phyloP scores from a whole-genome alignment of 257 asterid genomes.

The Nicotiana otophora region DNA sequence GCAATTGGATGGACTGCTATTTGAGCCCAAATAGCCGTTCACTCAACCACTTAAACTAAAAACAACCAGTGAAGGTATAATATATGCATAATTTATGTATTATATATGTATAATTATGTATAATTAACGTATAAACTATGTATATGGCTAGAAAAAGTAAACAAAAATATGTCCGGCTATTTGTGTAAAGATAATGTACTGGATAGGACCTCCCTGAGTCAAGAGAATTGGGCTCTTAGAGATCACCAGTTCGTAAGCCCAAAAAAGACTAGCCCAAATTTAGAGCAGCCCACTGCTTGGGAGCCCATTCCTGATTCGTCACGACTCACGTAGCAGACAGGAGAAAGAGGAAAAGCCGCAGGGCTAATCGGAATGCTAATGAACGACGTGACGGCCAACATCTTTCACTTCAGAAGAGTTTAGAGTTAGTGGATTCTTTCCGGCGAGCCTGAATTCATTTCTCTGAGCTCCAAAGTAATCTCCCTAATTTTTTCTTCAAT shows the following conservation, averaged over 20 bases:
- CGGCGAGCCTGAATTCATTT: background rate
- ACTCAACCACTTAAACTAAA: too few species aligned
- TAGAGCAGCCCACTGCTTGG: background rate
- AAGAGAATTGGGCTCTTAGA: background rate
- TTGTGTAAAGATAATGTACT: too few species aligned
- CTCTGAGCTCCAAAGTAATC: background rate
- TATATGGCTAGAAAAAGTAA: too few species aligned
- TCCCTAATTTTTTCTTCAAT: background rate
- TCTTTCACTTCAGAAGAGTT: background rate
- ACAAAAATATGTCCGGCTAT: too few species aligned
- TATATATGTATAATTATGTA: too few species aligned
- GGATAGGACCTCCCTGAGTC: too few species aligned
- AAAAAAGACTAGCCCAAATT: background rate
- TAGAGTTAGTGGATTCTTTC: background rate
- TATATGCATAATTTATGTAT: too few species aligned
- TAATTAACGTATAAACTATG: too few species aligned
- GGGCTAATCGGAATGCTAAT: background rate
- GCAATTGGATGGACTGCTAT: too few species aligned
- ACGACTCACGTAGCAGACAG: background rate
- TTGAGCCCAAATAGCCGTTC: too few species aligned
- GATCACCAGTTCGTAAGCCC: background rate
- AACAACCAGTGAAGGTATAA: too few species aligned
- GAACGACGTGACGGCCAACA: background rate
- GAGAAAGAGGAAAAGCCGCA: background rate
- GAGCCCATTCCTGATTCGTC: background rate